phyloP scores from a whole-genome alignment of 129 eudicot species.

The Saposhnikovia divaricata region DNA sequence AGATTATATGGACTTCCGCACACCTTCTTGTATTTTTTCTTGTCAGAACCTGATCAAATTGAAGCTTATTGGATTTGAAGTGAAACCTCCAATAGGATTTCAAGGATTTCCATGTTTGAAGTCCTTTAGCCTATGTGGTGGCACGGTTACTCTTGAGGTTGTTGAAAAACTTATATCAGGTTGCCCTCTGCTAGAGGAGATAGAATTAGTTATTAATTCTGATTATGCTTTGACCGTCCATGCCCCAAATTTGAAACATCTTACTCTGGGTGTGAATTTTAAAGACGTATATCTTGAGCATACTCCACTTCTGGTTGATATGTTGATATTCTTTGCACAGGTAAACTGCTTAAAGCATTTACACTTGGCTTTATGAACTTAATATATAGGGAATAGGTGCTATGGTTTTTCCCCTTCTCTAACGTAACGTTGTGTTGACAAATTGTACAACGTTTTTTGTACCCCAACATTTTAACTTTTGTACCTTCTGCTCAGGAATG shows the following conservation, averaged over 20 bases:
- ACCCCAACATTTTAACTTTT: background rate
- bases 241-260: background rate
- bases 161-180: background rate
- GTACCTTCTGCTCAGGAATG: background rate
- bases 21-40: background rate
- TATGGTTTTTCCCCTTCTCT: background rate
- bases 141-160: background rate
- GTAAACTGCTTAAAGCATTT: background rate
- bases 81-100: background rate
- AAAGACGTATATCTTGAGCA: background rate
- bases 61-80: background rate
- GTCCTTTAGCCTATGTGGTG: background rate
- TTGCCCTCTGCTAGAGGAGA: background rate
- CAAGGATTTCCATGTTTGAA: background rate
- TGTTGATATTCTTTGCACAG: background rate
- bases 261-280: background rate
- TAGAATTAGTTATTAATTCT: too few species aligned
- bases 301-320: background rate
- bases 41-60: background rate
- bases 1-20: background rate
- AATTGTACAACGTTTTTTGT: too few species aligned
- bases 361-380: background rate
- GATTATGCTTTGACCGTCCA: background rate
- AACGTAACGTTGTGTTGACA: background rate
- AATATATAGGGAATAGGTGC: background rate